A percentile compares a stretch with the other conserved stretches of the same genome.
Evolutionary conservation across 1,139 yeast species (phyloP).

Genomic region (Blastobotrys malaysiensis): DNA sequence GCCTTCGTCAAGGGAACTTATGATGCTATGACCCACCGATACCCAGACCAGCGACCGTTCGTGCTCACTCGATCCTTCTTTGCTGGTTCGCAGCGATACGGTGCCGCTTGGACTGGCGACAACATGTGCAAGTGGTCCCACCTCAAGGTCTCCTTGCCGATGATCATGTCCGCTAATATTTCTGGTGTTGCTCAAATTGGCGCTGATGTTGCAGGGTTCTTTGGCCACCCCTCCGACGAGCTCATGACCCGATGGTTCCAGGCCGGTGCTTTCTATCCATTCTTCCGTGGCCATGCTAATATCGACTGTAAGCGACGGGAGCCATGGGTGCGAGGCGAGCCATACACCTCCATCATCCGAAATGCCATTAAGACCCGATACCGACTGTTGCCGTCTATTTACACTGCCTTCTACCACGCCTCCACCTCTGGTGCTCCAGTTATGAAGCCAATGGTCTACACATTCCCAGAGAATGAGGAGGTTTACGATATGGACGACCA

Average conservation of each 20-base stretch:
- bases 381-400: slow-evolving; percentile 63
- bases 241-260: slow-evolving; percentile 87
- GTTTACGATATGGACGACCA: slow-evolving; percentile 67
- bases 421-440: slow-evolving; percentile 60
- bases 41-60: slow-evolving; percentile 62
- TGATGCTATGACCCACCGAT: slow-evolving; percentile 51
- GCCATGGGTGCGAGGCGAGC: slow-evolving; percentile 80
- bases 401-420: slow-evolving; percentile 66
- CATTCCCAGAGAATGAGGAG: slow-evolving; percentile 44
- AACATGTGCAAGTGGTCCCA: slow-evolving; percentile 88
- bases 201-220: slow-evolving; percentile 93
- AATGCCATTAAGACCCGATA: slow-evolving; percentile 69
- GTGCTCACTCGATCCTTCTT: slow-evolving; percentile 75
- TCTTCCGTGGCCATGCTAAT: slow-evolving; percentile 92
- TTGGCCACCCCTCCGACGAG: slow-evolving; percentile 77
- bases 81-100: slow-evolving; percentile 82
- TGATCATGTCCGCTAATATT: slow-evolving; percentile 71
- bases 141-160: slow-evolving; percentile 69
- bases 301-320: slow-evolving; percentile 85
- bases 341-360: slow-evolving; percentile 56
- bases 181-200: slow-evolving; percentile 89
- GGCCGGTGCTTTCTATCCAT: slow-evolving; percentile 89
- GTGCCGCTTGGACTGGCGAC: slow-evolving; percentile 97
- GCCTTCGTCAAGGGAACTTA: slow-evolving; percentile 73
- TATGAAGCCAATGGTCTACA: slow-evolving; percentile 67